Evolutionary conservation across 2,329 filamentous ascomycete genomes (phyloP), one percentile per base, ranked within the genome.

Genomic region (Trichoderma endophyticum): DNA sequence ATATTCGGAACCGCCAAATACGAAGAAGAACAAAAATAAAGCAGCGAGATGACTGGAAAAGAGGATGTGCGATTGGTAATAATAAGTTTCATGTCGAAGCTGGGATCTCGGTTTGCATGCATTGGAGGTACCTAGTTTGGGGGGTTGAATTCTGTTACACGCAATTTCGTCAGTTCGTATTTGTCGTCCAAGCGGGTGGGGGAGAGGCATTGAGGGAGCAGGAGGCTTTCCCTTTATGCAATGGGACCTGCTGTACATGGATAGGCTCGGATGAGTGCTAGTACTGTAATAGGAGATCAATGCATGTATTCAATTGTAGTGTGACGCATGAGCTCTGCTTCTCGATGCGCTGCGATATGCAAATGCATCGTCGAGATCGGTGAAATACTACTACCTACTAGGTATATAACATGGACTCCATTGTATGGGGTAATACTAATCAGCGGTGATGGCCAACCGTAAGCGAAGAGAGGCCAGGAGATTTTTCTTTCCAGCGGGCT

Each of bases 141-240:
- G 59, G 59, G 21, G 11, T n/a, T 9, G 30, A 11, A 11, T 11
- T 64, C 39, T 65, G 43, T 54, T 54, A 11, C 43, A 57, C 32
- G 48, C 51, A 67, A 57, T 57, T 57, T 57, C 24, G 51, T 56
- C 32, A 36, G 48, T 56, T 67, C 64, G 64, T 65, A 60, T 70
- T 60, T 60, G 51, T 21, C 11, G 39, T 60, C 39, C 30, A 26
- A 26, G 65, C 12, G 65, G 32, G 63, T 26, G 63, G 51, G 30
- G 62, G 39, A 28, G 26, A 39, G 15, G 28, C 12, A 51, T 14
- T 26, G 57, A 32, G 64, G 26, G n/a, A 64, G 39, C 34, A 9
- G 5, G 39, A 43, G 39, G 39, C 39, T n/a, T 51, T 63, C 18
- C 14, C 15, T 54, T 54, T 54, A 54, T 54, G 48, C 48, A 24